These are phyloP conservation scores for Naganishia vaughanmartiniae DNA, from an alignment of 768 basidiomycete genomes.

Conservation along the genomic window DNA sequence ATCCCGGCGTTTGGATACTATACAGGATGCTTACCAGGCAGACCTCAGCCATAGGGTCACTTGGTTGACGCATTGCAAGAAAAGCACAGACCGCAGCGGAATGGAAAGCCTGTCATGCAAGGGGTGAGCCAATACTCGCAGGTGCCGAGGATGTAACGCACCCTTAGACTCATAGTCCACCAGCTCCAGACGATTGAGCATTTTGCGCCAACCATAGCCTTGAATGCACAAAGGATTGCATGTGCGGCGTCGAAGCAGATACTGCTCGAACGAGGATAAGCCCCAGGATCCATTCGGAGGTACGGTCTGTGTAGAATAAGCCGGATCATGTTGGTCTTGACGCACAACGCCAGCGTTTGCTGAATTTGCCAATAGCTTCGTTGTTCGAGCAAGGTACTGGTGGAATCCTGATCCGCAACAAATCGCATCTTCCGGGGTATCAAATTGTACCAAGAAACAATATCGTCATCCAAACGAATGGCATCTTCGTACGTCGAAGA, in stretches of 20 bases:
- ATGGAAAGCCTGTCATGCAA: conserved; percentile 7
- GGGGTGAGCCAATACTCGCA: conserved; percentile 21
- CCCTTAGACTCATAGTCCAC: conserved; percentile 50
- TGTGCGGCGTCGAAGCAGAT: conserved; percentile 66
- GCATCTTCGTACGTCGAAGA: conserved; percentile 45
- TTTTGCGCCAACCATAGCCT: conserved; percentile 39
- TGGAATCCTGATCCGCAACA: conserved; percentile 41
- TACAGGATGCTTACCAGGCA: conserved; percentile 40
- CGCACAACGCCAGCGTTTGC: conserved; percentile 43
- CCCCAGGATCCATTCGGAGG: conserved; percentile 46
- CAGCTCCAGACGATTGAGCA: conserved; percentile 47
- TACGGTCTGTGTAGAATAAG: conserved; percentile 50
- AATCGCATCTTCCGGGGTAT: conserved; percentile 45
- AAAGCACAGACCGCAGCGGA: conserved; percentile 36
- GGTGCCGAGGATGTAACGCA: conserved; percentile 44
- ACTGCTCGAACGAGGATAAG: conserved; percentile 56
- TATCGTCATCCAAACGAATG: conserved; percentile 46
- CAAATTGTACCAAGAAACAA: conserved; percentile 44
- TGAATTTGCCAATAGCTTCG: conserved; percentile 38
- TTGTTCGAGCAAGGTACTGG: conserved; percentile 33
- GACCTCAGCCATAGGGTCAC: conserved; percentile 37
- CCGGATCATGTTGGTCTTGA: conserved; percentile 49
- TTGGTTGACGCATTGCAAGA: conserved; percentile 48
- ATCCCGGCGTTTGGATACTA: neutral
- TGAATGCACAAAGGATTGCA: conserved; percentile 63